A percentile compares a stretch with the other conserved stretches of the same genome.
Conservation (phyloP, 2,329 filamentous ascomycete genomes). For the Xylariales sp. region DNA sequence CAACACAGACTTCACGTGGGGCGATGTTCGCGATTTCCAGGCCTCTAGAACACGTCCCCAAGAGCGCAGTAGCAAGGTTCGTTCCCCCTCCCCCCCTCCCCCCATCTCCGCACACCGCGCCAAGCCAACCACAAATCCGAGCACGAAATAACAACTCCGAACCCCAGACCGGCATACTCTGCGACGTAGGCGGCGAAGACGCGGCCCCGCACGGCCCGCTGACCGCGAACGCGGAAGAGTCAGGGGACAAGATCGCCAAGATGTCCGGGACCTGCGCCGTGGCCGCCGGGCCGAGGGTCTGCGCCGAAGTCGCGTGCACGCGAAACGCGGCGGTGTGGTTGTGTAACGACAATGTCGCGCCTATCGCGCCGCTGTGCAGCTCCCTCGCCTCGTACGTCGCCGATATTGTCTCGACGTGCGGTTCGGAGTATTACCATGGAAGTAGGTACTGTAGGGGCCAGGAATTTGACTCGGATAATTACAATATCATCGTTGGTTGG, state of each 20-base stretch:
- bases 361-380: conserved; percentile 15
- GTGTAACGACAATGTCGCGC: conserved; percentile 35
- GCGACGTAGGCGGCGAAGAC: conserved; percentile 19
- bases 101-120: too few relatives aligned
- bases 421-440: neutral
- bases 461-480: conserved; percentile 32
- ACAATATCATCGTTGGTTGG: conserved; percentile 30
- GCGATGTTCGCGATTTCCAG: neutral
- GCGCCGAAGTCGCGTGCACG: conserved; percentile 27
- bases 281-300: conserved; percentile 21
- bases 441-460: conserved; percentile 20
- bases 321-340: conserved; percentile 34
- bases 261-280: conserved; percentile 10
- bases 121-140: neutral
- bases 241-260: neutral
- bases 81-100: neutral
- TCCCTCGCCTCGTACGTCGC: conserved; percentile 33
- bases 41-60: neutral
- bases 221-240: neutral
- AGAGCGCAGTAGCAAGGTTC: neutral
- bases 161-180: conserved; percentile 19
- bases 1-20: conserved; percentile 17
- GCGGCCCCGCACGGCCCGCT: neutral
- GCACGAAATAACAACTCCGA: neutral
- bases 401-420: conserved; percentile 29